Conservation (phyloP, 2,329 filamentous ascomycete genomes). For the Penicillium sp. region DNA sequence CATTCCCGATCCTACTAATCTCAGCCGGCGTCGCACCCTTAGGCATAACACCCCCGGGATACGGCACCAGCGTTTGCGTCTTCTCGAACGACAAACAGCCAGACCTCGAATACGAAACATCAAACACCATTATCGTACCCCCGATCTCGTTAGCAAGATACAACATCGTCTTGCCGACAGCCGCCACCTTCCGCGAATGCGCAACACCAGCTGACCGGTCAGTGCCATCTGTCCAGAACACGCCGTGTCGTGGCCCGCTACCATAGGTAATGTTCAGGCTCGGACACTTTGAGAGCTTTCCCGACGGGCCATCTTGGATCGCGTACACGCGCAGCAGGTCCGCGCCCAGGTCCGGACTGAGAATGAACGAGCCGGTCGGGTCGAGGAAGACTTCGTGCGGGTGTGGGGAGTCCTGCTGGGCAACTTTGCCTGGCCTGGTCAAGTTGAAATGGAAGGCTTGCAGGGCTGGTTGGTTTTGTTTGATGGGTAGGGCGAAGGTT, state of each 20-base stretch:
- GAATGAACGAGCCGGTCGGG: slow-evolving; percentile 60
- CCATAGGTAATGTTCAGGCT: slow-evolving; percentile 47
- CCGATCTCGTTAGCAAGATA: slow-evolving; percentile 59
- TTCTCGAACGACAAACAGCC: slow-evolving; percentile 30
- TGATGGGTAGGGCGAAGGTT: slow-evolving; percentile 32
- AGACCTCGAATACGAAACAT: slow-evolving; percentile 28
- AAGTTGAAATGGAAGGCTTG: slow-evolving; percentile 46
- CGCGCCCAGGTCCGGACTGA: slow-evolving; percentile 65
- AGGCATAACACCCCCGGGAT: slow-evolving; percentile 26
- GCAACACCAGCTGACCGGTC: neutral
- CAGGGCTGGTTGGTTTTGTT: slow-evolving; percentile 14
- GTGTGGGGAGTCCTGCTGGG: slow-evolving; percentile 58
- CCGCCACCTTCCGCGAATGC: slow-evolving; percentile 14
- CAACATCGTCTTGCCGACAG: slow-evolving; percentile 26
- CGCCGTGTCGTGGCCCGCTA: slow-evolving; percentile 63
- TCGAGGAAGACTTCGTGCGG: slow-evolving; percentile 66
- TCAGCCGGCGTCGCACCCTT: slow-evolving; percentile 28
- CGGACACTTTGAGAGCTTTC: slow-evolving; percentile 48
- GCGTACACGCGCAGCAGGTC: slow-evolving; percentile 62
- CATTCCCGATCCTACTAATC: slow-evolving; percentile 22
- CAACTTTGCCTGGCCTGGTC: slow-evolving; percentile 34
- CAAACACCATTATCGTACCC: slow-evolving; percentile 52
- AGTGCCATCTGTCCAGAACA: slow-evolving; percentile 49
- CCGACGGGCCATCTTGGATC: slow-evolving; percentile 44
- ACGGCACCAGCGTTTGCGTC: slow-evolving; percentile 27